A percentile compares a stretch with the other conserved stretches of the same genome.
These are phyloP conservation scores for Leptodontidium sp. DNA, from an alignment of 2,329 filamentous ascomycete genomes.

Conservation along the genomic window DNA sequence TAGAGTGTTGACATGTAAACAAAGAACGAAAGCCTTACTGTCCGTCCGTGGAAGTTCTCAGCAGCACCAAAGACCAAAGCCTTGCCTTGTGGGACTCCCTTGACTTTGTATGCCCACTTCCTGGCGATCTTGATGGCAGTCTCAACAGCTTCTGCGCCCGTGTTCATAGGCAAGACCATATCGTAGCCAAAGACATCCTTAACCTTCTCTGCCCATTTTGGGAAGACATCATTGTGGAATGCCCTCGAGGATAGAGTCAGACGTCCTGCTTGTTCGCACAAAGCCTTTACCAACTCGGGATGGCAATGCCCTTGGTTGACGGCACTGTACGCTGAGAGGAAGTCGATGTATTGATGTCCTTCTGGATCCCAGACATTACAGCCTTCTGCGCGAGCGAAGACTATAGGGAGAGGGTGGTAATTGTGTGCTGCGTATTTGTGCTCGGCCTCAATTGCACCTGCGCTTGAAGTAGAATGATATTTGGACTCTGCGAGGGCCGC, in stretches of 20 bases:
- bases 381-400: constrained; percentile 86
- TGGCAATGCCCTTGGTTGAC: constrained; percentile 99
- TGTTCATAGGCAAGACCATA: constrained; percentile 99
- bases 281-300: constrained; percentile 89
- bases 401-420: constrained; percentile 95
- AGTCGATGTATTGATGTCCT: constrained; percentile 94
- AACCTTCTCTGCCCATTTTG: constrained; percentile 92
- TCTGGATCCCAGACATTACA: constrained; percentile 97
- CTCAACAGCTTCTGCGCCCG: constrained; percentile 94
- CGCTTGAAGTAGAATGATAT: constrained; percentile 80
- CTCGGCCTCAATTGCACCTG: constrained; percentile 81
- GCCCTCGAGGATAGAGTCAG: constrained; percentile 92
- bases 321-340: constrained; percentile 96
- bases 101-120: constrained; percentile 98
- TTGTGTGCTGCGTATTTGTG: constrained; percentile 93
- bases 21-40: constrained; percentile 63
- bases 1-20: constrained; percentile 1
- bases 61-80: constrained; percentile 84
- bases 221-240: constrained; percentile 99
- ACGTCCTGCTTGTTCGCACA: constrained; percentile 87
- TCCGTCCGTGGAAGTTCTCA: constrained; percentile 97
- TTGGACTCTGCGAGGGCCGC: constrained; percentile 46
- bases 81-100: constrained; percentile 84
- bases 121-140: constrained; percentile 95
- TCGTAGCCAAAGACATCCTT: constrained; percentile 91